phyloP scores from a whole-genome alignment of 2,329 filamentous ascomycete genomes.

The Arthrobotrys megalospora region DNA sequence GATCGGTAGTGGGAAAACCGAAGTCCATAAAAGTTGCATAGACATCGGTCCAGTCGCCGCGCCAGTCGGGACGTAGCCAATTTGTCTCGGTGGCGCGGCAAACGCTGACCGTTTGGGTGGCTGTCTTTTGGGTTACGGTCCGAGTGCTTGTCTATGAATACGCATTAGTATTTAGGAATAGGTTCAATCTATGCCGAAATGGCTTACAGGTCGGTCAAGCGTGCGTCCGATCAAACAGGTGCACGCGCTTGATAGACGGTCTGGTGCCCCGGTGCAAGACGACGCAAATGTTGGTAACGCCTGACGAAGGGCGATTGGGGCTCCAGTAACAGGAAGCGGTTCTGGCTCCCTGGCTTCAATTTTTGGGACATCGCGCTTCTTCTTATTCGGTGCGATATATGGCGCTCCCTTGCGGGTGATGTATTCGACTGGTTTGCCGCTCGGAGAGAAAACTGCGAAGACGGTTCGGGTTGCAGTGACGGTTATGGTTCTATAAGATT shows the following conservation, averaged over 20 bases:
- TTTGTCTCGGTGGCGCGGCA: constrained; percentile 16
- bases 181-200: not conserved
- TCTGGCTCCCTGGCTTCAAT: constrained; percentile 19
- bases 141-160: constrained; percentile 22
- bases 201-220: constrained; percentile 29
- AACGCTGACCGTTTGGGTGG: constrained; percentile 34
- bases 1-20: constrained; percentile 15
- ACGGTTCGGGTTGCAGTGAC: constrained; percentile 54
- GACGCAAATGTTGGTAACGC: constrained; percentile 50
- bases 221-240: constrained; percentile 58
- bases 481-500: constrained; percentile 29
- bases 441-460: constrained; percentile 43
- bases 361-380: constrained; percentile 27
- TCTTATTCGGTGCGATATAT: constrained; percentile 58
- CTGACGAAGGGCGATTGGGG: constrained; percentile 39
- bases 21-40: constrained; percentile 11
- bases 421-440: constrained; percentile 29
- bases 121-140: constrained; percentile 45
- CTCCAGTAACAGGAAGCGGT: constrained; percentile 24
- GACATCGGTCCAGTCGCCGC: constrained; percentile 33
- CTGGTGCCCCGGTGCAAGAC: constrained; percentile 37
- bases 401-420: constrained; percentile 58
- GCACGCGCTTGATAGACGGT: constrained; percentile 60
- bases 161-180: not conserved
- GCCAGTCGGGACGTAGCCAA: constrained; percentile 19